These are phyloP conservation scores for Trametes coccinea DNA, from an alignment of 768 basidiomycete species.

Conservation along the genomic window DNA sequence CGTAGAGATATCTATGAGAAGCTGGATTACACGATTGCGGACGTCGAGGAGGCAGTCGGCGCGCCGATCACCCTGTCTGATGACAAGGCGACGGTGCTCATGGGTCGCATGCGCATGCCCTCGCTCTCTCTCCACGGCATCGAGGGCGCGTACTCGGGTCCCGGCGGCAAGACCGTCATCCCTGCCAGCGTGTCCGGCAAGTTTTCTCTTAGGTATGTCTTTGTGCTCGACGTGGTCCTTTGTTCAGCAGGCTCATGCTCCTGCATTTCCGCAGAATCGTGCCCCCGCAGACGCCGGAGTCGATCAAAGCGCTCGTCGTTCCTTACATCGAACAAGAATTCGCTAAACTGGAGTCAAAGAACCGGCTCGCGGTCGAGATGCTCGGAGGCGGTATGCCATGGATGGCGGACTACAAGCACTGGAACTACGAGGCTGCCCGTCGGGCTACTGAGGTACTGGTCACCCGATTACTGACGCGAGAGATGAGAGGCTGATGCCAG, in stretches of 20 bases:
- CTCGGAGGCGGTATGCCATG: constrained; percentile 88
- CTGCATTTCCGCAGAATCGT: constrained; percentile 53
- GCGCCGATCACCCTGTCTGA: constrained; percentile 69
- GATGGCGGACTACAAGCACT: constrained; percentile 83
- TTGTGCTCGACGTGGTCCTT: neutral
- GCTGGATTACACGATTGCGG: constrained; percentile 70
- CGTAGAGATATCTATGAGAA: constrained; percentile 65
- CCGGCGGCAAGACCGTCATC: constrained; percentile 90
- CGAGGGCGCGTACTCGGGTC: constrained; percentile 87
- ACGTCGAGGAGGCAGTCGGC: constrained; percentile 79
- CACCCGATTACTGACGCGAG: too few species aligned
- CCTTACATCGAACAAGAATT: constrained; percentile 78
- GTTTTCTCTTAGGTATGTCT: constrained; percentile 83
- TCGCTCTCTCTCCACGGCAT: constrained; percentile 93
- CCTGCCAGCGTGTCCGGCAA: constrained; percentile 83
- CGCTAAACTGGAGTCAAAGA: constrained; percentile 83
- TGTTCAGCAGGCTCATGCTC: too few species aligned
- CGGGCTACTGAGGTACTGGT: constrained; percentile 70
- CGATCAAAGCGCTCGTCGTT: constrained; percentile 68
- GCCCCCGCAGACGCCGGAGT: constrained; percentile 80
- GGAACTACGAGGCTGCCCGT: constrained; percentile 90
- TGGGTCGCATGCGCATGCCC: constrained; percentile 92
- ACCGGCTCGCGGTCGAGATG: constrained; percentile 68
- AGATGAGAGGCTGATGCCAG: too few species aligned
- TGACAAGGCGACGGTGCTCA: constrained; percentile 78